These are phyloP conservation scores for Oryza coarctata DNA, from an alignment of 176 grass and related monocot genomes.

Conservation along the genomic window DNA sequence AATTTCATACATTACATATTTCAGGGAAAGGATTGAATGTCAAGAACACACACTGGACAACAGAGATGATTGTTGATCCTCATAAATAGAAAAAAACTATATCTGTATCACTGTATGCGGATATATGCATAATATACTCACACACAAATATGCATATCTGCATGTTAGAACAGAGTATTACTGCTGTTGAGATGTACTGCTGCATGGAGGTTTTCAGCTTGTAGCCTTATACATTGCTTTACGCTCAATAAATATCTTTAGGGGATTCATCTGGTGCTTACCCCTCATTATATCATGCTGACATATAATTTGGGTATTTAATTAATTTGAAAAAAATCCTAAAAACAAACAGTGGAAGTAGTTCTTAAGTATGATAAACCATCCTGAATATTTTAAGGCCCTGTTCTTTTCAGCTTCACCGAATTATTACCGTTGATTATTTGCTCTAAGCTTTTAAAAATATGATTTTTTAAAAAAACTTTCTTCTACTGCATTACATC, in stretches of 20 bases:
- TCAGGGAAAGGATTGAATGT: background rate
- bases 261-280: background rate
- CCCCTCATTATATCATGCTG: background rate
- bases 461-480: no score
- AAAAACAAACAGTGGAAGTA: background rate
- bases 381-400: background rate
- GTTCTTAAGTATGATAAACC: background rate
- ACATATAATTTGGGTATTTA: background rate
- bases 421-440: no score
- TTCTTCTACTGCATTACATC: no score
- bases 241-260: background rate
- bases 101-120: background rate
- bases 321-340: background rate
- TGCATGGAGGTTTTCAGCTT: background rate
- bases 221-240: constrained; percentile 21
- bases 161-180: background rate
- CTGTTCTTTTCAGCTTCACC: no score
- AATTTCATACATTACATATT: constrained; percentile 10
- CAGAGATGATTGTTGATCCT: background rate
- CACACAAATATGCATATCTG: background rate
- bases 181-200: constrained; percentile 2
- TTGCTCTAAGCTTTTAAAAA: no score
- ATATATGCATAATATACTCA: background rate
- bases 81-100: constrained; percentile 19
- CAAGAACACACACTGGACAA: background rate